Evolutionary conservation across 1,284 basidiomycete genomes (phyloP), one percentile per base, ranked within the genome.

Genomic region (Fomes fomentarius): DNA sequence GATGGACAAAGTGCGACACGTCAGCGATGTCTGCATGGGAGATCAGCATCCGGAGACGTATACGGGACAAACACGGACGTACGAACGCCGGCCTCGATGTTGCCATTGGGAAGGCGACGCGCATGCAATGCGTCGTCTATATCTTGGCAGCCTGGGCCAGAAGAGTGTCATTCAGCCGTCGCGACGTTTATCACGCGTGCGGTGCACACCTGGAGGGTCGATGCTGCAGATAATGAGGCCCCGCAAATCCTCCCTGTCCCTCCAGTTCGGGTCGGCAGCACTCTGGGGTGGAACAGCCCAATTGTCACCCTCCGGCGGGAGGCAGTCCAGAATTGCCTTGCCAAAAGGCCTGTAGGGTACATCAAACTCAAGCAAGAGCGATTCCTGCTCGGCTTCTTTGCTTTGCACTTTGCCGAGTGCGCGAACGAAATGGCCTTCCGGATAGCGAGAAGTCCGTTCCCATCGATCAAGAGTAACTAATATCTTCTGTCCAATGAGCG

Each of bases 71-170:
- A 34, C 42, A 15, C 43, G 19, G 15, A 91, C 94, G 81, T 66
- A 97, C 94, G 96, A 61, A 99, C 97, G 47, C 97, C 97, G 26
- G 95, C 95, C 70, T 99, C 93, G 58, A 98, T 93, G 71, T 97
- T 96, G 2, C 96, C 96, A 66, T 97, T 98, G 0, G 94, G 87
- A 25, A 99, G 76, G 43, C 73, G 78, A 49, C 90, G 83, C 9
- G 97, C 97, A 72, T 99, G 97, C n/a, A 99, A 76, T 0, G 97
- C 97, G 71, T 99, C 97, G 69, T 99, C 97, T 39, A 99, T 99
- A 74, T 99, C 97, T 69, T 98, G 94, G 73, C 97, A 99, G 34
- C 88, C 95, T 91, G 46, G 30, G 30, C 12, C 19, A 25, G 41
- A 44, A 35, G 45, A 45, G 44, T 56, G 19, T 28, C 21, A 22